Base-by-base conservation (phyloP, 1,139 yeast species). In the Geotrichum phurueaensis region DNA sequence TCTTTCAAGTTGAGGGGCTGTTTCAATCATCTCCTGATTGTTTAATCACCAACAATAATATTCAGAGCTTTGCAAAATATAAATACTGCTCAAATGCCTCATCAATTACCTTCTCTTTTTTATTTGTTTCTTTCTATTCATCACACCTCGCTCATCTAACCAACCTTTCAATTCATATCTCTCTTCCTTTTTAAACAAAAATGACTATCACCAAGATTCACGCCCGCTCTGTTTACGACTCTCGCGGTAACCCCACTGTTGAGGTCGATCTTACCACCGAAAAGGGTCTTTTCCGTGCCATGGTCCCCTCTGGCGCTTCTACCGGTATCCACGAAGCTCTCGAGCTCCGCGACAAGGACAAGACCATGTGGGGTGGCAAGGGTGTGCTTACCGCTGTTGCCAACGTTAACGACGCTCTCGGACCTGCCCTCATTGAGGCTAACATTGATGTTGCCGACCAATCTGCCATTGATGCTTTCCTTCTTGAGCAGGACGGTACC, bases 231-330 rank as follows among this genome's bases (percentile, higher is more conserved):
- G 95, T 91, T 78, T 91, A 91, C 86, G 97, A 91, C 81, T 90
- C 97, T 70, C 89, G 97, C 81, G 76, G 77, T 60, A 91, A 91
- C 84, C 97, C 97, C 79, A 91, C 97, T 68, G 97, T 91, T 71
- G 97, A 91, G 83, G 97, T 90, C 69, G 96, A 91, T 73, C 73
- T 90, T 70, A 81, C 86, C 82, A 91, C 97, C 72, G 90, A 81
- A 66, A 83, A 86, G 73, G 97, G 97, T 74, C 75, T 83, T 68
- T 89, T 88, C 90, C 86, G 96, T 79, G 83, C 96, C 70, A 89
- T 89, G 73, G 97, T 91, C 66, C 97, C 97, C 76, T 89, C 96
- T 67, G 97, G 97, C 79, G 97, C 97, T 67, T 89, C 96, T 73
- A 90, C 97, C 66, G 97, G 96, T 84, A 77, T 86, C 77, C 94